Evolutionary conservation across 371 early-diverging fungal genomes (phyloP).

Genomic region (Mortierella sp.): DNA sequence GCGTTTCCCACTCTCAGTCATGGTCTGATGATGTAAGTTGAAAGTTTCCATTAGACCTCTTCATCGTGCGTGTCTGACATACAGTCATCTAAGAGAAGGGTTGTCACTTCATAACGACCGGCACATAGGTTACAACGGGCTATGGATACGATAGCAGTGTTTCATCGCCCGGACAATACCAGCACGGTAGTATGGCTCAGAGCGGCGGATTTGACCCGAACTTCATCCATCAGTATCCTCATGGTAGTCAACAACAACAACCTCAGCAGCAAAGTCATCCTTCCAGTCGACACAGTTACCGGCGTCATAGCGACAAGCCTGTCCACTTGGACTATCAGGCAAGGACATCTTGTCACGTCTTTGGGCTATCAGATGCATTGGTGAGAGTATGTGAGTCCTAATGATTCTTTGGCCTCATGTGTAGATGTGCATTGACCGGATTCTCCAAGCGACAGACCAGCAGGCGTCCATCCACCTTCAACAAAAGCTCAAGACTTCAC

Average conservation of each 20-base stretch:
- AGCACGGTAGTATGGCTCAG: constrained; percentile 22
- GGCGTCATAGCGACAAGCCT: constrained; percentile 47
- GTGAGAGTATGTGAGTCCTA: no score
- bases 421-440: constrained; percentile 67
- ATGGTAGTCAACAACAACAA: constrained; percentile 16
- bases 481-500: constrained; percentile 73
- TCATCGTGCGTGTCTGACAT: no score
- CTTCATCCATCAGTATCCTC: constrained; percentile 31
- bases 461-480: constrained; percentile 81
- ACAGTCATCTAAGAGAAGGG: no score
- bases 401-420: background rate
- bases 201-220: constrained; percentile 28
- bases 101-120: no score
- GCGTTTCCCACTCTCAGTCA: constrained; percentile 34
- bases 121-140: constrained; percentile 24
- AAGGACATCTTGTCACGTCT: background rate
- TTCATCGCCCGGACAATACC: constrained; percentile 8
- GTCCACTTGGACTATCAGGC: constrained; percentile 53
- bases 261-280: constrained; percentile 21
- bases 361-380: no score
- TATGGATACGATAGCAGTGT: constrained; percentile 30
- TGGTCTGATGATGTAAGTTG: constrained; percentile 43
- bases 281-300: constrained; percentile 26
- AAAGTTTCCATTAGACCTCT: no score
- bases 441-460: constrained; percentile 79